phyloP scores from a whole-genome alignment of 1,284 basidiomycete genomes.

The Heterobasidion irregulare region DNA sequence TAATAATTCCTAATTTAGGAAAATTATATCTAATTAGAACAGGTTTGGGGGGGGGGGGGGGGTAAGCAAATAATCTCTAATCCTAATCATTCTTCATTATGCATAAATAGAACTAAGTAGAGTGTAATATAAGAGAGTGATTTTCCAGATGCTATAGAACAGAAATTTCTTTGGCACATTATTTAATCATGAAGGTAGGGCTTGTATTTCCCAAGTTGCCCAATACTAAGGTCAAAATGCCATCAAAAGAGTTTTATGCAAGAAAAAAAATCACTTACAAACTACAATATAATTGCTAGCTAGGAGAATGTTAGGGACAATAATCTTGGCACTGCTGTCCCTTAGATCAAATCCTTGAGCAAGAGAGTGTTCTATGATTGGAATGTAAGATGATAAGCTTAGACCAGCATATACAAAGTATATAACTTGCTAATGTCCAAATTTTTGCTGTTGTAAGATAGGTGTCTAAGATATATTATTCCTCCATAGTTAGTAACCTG shows the following conservation, averaged over 20 bases:
- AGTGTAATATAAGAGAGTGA: no score
- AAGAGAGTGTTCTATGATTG: conserved; percentile 28
- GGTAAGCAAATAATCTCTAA: no score
- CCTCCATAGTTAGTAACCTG: conserved; percentile 25
- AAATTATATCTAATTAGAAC: no score
- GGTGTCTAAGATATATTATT: conserved; percentile 25
- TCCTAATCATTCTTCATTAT: no score
- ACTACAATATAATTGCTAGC: conserved; percentile 24
- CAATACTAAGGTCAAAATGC: conserved; percentile 21
- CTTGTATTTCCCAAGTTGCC: conserved; percentile 37
- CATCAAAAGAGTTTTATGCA: neutral
- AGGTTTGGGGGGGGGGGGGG: no score
- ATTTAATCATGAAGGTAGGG: conserved; percentile 25
- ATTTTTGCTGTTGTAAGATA: conserved; percentile 24
- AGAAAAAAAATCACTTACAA: conserved; percentile 19
- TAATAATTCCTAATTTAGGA: no score
- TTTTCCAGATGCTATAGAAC: no score
- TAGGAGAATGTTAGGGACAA: conserved; percentile 24
- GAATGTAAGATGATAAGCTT: neutral
- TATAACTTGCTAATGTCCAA: conserved; percentile 22
- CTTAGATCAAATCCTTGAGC: conserved; percentile 31
- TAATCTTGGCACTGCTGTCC: conserved; percentile 22
- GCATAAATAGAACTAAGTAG: no score
- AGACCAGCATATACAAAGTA: neutral
- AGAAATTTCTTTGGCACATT: neutral